phyloP scores from a whole-genome alignment of 2,329 filamentous ascomycete genomes.

The Penicillium griseofulvum region DNA sequence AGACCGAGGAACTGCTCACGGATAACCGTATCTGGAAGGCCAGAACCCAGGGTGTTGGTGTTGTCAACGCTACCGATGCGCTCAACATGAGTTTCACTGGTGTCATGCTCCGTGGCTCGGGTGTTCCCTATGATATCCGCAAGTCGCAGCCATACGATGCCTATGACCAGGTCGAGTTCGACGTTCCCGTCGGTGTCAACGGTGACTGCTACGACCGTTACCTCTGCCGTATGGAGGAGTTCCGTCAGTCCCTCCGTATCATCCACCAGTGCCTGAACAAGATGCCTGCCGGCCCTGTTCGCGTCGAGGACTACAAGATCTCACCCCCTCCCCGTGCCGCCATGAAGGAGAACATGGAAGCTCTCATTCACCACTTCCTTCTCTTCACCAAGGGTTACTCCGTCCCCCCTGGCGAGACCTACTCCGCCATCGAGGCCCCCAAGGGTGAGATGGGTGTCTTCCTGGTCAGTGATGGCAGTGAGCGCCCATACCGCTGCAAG shows the following conservation, averaged over 20 bases:
- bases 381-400: conserved; percentile 98
- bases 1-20: conserved; percentile 96
- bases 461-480: conserved; percentile 90
- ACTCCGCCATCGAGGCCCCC: conserved; percentile 96
- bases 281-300: conserved; percentile 91
- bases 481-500: conserved; percentile 96
- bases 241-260: conserved; percentile 95
- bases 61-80: conserved; percentile 88
- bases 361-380: conserved; percentile 97
- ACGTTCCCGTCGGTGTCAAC: conserved; percentile 92
- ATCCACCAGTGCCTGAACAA: conserved; percentile 99
- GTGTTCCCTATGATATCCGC: conserved; percentile 92
- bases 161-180: conserved; percentile 96
- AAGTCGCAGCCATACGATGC: conserved; percentile 98
- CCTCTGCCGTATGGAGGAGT: conserved; percentile 99
- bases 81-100: conserved; percentile 95
- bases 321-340: conserved; percentile 90
- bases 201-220: conserved; percentile 99
- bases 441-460: conserved; percentile 99
- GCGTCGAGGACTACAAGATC: conserved; percentile 98
- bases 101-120: conserved; percentile 96
- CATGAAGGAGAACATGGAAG: conserved; percentile 99
- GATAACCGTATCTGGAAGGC: conserved; percentile 99
- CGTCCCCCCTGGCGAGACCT: conserved; percentile 95
- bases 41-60: conserved; percentile 84